Evolutionary conservation across 1,284 basidiomycete genomes (phyloP).

Genomic region (Inonotus obliquus): DNA sequence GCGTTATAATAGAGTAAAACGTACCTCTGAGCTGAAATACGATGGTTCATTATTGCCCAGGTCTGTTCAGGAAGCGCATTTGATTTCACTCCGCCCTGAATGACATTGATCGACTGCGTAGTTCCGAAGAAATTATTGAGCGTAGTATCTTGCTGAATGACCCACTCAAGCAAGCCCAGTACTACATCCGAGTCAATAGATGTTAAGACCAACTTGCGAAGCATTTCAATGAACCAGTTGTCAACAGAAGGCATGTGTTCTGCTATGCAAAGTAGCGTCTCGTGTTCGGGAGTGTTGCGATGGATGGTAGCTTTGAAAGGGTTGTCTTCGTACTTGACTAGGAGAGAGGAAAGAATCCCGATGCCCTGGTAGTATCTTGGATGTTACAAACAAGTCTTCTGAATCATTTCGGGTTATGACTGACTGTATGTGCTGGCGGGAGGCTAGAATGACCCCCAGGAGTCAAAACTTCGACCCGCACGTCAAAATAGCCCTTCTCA

Average conservation of each 20-base stretch:
- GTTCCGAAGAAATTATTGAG: slow-evolving; percentile 42
- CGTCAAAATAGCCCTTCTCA: slow-evolving; percentile 47
- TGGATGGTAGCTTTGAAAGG: slow-evolving; percentile 30
- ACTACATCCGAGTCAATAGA: slow-evolving; percentile 38
- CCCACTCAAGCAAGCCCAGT: slow-evolving; percentile 36
- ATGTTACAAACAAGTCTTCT: neutral
- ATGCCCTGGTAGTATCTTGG: slow-evolving; percentile 33
- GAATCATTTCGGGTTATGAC: slow-evolving; percentile 15
- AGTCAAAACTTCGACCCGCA: slow-evolving; percentile 35
- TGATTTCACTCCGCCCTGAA: slow-evolving; percentile 56
- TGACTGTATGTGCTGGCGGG: slow-evolving; percentile 33
- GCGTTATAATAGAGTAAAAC: slow-evolving; percentile 18
- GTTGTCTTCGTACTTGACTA: slow-evolving; percentile 38
- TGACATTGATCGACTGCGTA: slow-evolving; percentile 57
- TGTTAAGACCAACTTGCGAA: slow-evolving; percentile 31
- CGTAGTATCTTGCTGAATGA: slow-evolving; percentile 29
- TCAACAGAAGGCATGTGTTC: slow-evolving; percentile 42
- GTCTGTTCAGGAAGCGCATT: slow-evolving; percentile 57
- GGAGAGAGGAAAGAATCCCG: slow-evolving; percentile 40
- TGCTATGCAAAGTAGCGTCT: slow-evolving; percentile 39
- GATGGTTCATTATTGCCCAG: slow-evolving; percentile 50
- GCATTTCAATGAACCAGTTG: slow-evolving; percentile 23
- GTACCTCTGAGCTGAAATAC: slow-evolving; percentile 42
- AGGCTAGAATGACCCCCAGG: slow-evolving; percentile 44
- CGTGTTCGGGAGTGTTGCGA: slow-evolving; percentile 42